phyloP scores from a whole-genome alignment of 1,284 basidiomycete species.

The Entoloma clypeatum region DNA sequence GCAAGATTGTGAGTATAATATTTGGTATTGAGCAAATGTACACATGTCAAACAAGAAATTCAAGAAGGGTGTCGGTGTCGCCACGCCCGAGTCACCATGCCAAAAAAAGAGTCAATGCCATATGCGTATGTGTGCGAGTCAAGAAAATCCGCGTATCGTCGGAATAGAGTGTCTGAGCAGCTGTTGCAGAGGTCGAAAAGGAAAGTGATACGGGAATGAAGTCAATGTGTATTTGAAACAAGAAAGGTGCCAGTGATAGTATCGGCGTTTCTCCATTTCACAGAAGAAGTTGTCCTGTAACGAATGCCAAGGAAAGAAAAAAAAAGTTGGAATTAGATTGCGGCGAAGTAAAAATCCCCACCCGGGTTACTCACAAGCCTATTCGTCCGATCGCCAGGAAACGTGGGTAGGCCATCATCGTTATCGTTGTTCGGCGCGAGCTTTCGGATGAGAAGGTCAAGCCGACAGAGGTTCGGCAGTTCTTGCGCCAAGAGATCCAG shows the following conservation, averaged over 20 bases:
- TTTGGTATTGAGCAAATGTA: too few species aligned
- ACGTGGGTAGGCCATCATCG: too few species aligned
- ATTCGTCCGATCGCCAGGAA: conserved; percentile 25
- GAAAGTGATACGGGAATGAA: conserved; percentile 25
- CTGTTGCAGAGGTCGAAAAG: conserved; percentile 27
- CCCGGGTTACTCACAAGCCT: conserved; percentile 17
- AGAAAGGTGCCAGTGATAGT: conserved; percentile 29
- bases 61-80: too few species aligned
- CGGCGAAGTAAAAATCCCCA: conserved; percentile 11
- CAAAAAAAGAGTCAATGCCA: too few species aligned
- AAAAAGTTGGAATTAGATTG: not conserved
- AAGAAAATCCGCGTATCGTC: conserved; percentile 12
- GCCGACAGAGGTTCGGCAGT: conserved; percentile 28
- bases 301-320: conserved; percentile 1
- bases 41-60: too few species aligned
- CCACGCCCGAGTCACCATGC: too few species aligned
- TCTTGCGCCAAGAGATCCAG: conserved; percentile 34
- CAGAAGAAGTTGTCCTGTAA: conserved; percentile 23
- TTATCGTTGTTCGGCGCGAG: too few species aligned
- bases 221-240: conserved; percentile 29
- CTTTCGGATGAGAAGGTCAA: conserved; percentile 35
- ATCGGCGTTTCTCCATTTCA: conserved; percentile 30
- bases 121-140: too few species aligned
- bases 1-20: too few species aligned
- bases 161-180: conserved; percentile 32